A percentile compares a stretch with the other conserved stretches of the same genome.
Evolutionary conservation across 2,329 filamentous ascomycete genomes (phyloP).

Genomic region (Stromatinia cepivora): DNA sequence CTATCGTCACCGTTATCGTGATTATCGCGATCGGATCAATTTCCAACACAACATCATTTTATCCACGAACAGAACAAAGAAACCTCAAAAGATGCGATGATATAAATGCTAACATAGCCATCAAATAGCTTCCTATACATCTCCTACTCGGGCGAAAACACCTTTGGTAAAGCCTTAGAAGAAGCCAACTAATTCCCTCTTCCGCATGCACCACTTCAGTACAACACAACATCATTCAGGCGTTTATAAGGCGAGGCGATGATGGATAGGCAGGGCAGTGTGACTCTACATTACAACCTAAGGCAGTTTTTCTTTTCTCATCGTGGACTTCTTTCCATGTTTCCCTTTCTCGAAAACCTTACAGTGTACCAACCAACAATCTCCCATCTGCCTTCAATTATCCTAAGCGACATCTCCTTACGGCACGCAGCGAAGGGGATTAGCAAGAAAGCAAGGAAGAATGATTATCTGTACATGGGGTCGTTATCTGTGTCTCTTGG

Average conservation of each 20-base stretch:
- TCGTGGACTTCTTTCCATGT: conserved; percentile 1
- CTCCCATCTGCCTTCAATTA: neutral
- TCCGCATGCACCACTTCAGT: neutral
- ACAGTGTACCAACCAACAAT: neutral
- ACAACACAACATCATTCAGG: conserved; percentile 20
- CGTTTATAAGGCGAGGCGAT: conserved; percentile 20
- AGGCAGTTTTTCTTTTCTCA: conserved; percentile 24
- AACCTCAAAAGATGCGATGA: neutral
- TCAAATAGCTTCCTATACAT: conserved; percentile 75
- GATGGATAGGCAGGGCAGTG: conserved; percentile 22
- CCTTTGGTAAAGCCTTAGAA: conserved; percentile 63
- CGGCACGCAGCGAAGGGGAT: neutral
- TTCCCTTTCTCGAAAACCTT: neutral
- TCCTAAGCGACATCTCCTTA: neutral
- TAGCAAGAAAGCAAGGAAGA: neutral
- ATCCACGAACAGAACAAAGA: neutral
- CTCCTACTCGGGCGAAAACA: conserved; percentile 98
- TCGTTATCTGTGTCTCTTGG: neutral
- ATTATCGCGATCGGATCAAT: conserved; percentile 5
- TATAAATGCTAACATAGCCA: conserved; percentile 5
- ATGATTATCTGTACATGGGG: conserved; percentile 3
- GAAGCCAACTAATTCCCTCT: conserved; percentile 20
- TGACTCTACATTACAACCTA: conserved; percentile 24
- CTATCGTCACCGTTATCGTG: conserved; percentile 19
- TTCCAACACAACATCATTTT: neutral